Evolutionary conservation across 2,329 filamentous ascomycete genomes (phyloP).

Genomic region (Xylaria sp.): DNA sequence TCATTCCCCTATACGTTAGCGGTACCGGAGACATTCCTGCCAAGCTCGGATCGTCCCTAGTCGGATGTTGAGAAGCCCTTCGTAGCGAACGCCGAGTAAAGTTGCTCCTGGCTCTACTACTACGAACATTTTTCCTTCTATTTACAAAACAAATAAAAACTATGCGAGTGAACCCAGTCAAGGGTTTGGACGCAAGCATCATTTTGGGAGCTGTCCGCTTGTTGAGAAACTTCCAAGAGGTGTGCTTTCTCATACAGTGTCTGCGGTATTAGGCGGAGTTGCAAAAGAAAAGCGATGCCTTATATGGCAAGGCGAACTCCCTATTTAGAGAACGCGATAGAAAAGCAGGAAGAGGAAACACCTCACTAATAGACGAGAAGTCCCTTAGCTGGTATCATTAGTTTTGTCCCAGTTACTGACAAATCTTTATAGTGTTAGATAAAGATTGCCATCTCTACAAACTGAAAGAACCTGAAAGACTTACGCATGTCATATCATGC

Average conservation of each 20-base stretch:
- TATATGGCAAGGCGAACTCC: constrained; percentile 2
- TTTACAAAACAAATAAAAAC: background rate
- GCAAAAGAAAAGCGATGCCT: background rate
- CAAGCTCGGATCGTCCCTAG: constrained; percentile 5
- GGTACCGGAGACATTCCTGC: background rate
- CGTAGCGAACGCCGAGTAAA: constrained; percentile 9
- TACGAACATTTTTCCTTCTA: constrained; percentile 8
- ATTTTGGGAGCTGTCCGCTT: background rate
- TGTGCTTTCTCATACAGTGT: background rate
- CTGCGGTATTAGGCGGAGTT: background rate
- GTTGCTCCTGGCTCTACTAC: constrained; percentile 12
- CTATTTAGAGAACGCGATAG: background rate
- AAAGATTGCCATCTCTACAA: constrained; percentile 15
- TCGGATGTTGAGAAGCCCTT: constrained; percentile 5
- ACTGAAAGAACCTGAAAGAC: constrained; percentile 8
- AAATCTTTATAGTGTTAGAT: constrained; percentile 13
- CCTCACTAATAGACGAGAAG: background rate
- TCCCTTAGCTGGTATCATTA: constrained; percentile 10
- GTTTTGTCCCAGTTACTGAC: constrained; percentile 13
- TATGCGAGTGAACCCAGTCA: background rate
- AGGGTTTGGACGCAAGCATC: background rate
- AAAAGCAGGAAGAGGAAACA: constrained; percentile 1
- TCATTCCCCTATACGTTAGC: background rate
- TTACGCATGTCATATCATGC: constrained; percentile 17
- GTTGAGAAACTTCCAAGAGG: background rate